Evolutionary conservation across 139 green algal species (phyloP).

Genomic region (Chlamydomonas eustigma): DNA sequence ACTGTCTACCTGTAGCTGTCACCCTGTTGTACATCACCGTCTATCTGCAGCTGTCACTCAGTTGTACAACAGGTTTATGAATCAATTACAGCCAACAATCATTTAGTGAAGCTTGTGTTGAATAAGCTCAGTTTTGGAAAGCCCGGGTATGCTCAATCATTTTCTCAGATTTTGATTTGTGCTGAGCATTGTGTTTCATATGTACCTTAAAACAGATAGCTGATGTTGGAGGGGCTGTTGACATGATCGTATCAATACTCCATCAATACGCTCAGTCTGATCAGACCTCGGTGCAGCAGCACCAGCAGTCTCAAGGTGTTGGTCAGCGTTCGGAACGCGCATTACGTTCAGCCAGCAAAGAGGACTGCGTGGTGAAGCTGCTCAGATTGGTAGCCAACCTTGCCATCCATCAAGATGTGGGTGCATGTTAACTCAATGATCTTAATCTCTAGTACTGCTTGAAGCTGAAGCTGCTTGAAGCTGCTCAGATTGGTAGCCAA

Average conservation of each 20-base stretch:
- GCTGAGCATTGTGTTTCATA: no score
- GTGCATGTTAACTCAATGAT: neutral
- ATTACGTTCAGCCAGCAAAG: slow-evolving; percentile 3
- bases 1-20: no score
- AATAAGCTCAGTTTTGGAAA: no score
- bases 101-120: no score
- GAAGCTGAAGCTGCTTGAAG: slow-evolving; percentile 22
- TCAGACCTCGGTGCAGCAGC: neutral
- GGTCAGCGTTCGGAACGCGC: neutral
- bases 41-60: no score
- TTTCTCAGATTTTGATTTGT: no score
- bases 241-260: slow-evolving; percentile 24
- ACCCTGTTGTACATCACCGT: no score
- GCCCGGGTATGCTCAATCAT: no score
- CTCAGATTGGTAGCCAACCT: slow-evolving; percentile 49
- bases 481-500: slow-evolving; percentile 29
- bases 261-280: slow-evolving; percentile 17
- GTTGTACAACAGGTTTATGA: no score
- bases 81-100: no score
- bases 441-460: neutral
- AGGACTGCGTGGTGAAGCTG: slow-evolving; percentile 53
- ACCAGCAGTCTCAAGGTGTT: neutral
- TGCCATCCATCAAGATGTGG: slow-evolving; percentile 26
- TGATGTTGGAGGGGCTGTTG: slow-evolving; percentile 22
- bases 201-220: no score